phyloP scores from a whole-genome alignment of 2,329 filamentous ascomycete species.

The Simplicillium sp. region DNA sequence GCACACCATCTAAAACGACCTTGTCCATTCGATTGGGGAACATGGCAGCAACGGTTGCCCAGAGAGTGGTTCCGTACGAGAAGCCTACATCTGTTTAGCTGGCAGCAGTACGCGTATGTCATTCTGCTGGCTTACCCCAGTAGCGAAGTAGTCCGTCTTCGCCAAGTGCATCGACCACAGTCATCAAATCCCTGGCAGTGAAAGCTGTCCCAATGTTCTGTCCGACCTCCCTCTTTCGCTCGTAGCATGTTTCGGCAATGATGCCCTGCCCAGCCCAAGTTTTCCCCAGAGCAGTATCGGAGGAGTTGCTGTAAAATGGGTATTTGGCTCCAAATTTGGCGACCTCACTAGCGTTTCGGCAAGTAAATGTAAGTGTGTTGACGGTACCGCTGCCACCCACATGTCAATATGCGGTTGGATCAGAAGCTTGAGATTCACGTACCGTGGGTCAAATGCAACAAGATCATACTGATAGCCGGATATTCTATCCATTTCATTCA shows the following conservation, averaged over 20 bases:
- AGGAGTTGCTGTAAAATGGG: constrained; percentile 9
- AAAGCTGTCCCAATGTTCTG: constrained; percentile 31
- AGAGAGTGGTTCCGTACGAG: constrained; percentile 28
- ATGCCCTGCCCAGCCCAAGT: constrained; percentile 14
- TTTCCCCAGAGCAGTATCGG: constrained; percentile 10
- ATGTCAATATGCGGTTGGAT: too few relatives aligned
- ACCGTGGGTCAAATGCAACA: too few relatives aligned
- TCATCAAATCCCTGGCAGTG: constrained; percentile 31
- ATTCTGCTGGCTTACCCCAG: constrained; percentile 18
- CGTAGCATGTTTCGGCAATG: constrained; percentile 12
- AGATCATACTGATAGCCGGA: too few relatives aligned
- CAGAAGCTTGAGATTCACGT: too few relatives aligned
- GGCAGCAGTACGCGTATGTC: neutral
- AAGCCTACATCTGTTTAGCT: constrained; percentile 13
- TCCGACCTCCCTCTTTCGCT: constrained; percentile 17
- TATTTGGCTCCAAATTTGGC: too few relatives aligned
- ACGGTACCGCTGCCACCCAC: too few relatives aligned
- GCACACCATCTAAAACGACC: constrained; percentile 20
- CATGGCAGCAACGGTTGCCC: constrained; percentile 27
- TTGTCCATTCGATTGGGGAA: constrained; percentile 25
- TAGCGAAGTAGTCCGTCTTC: constrained; percentile 30
- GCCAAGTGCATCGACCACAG: constrained; percentile 11
- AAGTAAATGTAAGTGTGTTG: too few relatives aligned
- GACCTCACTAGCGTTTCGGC: too few relatives aligned
- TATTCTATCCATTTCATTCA: too few relatives aligned